Evolutionary conservation across 1,139 yeast species (phyloP).

Genomic region (Hansenula lynferdii): DNA sequence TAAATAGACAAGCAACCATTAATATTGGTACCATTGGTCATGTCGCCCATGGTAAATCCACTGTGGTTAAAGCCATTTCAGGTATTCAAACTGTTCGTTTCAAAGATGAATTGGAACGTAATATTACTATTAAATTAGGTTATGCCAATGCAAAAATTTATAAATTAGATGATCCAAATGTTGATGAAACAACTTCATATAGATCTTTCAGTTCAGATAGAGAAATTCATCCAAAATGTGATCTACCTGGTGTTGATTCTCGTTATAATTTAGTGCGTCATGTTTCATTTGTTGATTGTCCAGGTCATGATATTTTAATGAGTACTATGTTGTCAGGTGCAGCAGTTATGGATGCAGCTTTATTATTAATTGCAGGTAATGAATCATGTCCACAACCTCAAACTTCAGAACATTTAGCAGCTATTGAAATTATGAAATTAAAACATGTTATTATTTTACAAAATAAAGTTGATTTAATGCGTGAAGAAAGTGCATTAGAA

Average conservation of each 20-base stretch:
- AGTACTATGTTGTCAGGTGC: constrained; percentile 99
- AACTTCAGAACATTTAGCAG: constrained; percentile 98
- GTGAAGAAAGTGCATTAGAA: constrained; percentile 93
- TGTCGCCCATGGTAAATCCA: constrained; percentile 99
- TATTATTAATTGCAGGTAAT: constrained; percentile 93
- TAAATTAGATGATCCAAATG: constrained; percentile 79
- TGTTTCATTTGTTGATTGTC: constrained; percentile 98
- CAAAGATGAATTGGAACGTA: constrained; percentile 98
- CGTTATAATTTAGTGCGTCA: constrained; percentile 91
- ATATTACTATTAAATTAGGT: constrained; percentile 96
- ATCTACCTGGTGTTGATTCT: constrained; percentile 78
- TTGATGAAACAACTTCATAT: constrained; percentile 96
- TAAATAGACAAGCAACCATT: constrained; percentile 98
- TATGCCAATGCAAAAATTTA: constrained; percentile 98
- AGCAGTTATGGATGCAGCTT: constrained; percentile 99
- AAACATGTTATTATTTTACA: constrained; percentile 95
- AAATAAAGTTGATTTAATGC: constrained; percentile 97
- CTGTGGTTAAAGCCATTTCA: constrained; percentile 97
- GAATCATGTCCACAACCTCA: constrained; percentile 99
- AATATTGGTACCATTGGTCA: constrained; percentile 99
- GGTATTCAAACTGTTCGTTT: constrained; percentile 99
- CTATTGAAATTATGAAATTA: constrained; percentile 98
- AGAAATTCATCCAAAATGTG: constrained; percentile 91
- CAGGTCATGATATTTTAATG: constrained; percentile 99
- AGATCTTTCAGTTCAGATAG: constrained; percentile 91